These are phyloP conservation scores for Beta vulgaris DNA, from an alignment of 148 eudicot species.

Conservation along the genomic window DNA sequence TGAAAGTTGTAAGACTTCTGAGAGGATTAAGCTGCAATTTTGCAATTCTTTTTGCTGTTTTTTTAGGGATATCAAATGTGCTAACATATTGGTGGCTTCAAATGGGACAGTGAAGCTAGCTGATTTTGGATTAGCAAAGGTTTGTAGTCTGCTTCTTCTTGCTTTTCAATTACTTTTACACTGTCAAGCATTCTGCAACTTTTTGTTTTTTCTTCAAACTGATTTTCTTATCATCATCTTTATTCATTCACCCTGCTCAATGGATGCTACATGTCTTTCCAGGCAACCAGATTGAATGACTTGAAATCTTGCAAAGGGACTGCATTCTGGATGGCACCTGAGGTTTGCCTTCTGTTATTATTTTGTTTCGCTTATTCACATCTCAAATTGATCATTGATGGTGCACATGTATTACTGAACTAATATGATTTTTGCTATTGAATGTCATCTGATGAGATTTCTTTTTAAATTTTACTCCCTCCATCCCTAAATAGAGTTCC, in stretches of 20 bases:
- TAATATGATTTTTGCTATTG: background rate
- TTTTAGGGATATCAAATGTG: constrained; percentile 95
- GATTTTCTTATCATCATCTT: background rate
- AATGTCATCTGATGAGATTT: background rate
- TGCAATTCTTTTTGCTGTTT: too few species aligned
- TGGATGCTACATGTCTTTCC: constrained; percentile 25
- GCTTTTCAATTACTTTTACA: background rate
- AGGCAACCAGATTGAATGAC: constrained; percentile 77
- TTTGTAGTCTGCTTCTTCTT: constrained; percentile 29
- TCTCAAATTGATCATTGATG: background rate
- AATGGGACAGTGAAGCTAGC: constrained; percentile 81
- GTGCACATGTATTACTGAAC: background rate
- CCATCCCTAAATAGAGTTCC: too few species aligned
- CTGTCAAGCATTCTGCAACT: background rate
- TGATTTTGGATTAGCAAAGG: constrained; percentile 97
- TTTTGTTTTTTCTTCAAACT: background rate
- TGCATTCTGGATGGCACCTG: constrained; percentile 97
- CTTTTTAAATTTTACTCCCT: background rate
- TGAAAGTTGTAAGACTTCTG: background rate
- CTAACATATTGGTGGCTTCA: constrained; percentile 75
- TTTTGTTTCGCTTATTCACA: background rate
- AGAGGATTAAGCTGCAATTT: constrained; percentile 4
- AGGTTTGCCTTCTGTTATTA: constrained; percentile 48
- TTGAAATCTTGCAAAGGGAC: constrained; percentile 89
- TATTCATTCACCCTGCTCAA: background rate